Evolutionary conservation across 106 monocot species (phyloP), one percentile per base, ranked within the genome.

Genomic region (Chionographis japonica): DNA sequence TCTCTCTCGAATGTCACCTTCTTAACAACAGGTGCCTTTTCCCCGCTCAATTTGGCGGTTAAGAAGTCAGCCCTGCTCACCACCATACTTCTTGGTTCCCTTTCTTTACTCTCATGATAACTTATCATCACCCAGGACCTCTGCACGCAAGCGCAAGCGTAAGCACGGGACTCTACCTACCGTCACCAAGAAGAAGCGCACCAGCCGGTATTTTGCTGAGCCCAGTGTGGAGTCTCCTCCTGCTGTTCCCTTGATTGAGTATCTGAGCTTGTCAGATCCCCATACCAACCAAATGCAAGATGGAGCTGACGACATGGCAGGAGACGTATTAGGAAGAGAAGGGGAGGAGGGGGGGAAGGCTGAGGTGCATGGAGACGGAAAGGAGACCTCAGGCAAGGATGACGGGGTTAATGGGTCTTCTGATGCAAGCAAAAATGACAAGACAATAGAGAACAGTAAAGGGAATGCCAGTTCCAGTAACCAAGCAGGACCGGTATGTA

Each of bases 141-240:
- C 79, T 12, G 54, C 80, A 8, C 57, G 86, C 65, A 95, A 88
- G 73, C 73, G 81, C 17, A 77, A 74, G 60, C 83, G 91, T 18
- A 84, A 77, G 86, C 35, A n/a, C 38, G 46, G 56, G 58, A 51
- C 19, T 37, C 52, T 35, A 6, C 75, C 12, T 27, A 27, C 6
- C 50, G 6, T 46, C 46, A 46, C 62, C 67, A 81, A 72, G 52
- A 80, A 79, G 69, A 82, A 70, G 79, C 75, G 39, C 20, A 12
- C 16, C 43, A 10, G 36, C 50, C 39, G 14, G 27, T 27, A 27
- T 27, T 27, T 27, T 1, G 27, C 27, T 27, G 27, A 16, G 12
- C 20, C 20, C 58, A 67, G 17, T 13, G 66, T 50, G 37, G 57
- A 59, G 10, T 14, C 40, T 50, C 35, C 43, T 38, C 11, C 62